A percentile compares a stretch with the other conserved stretches of the same genome.
These are phyloP conservation scores for Candida ortonii DNA, from an alignment of 805 yeast genomes.

Conservation along the genomic window DNA sequence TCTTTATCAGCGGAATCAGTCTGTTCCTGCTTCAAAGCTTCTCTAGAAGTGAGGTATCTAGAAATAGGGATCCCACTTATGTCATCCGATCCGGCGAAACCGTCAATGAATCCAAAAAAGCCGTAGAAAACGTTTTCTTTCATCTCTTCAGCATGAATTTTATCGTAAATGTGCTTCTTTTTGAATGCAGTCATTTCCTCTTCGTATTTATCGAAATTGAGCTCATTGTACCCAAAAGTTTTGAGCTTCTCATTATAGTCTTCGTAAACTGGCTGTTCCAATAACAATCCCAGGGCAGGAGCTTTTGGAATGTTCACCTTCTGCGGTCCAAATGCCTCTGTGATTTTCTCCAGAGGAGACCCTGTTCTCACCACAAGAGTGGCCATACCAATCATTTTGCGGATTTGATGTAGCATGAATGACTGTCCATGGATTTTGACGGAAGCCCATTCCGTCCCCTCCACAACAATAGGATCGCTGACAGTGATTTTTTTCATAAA, in stretches of 20 bases:
- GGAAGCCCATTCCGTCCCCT: constrained; percentile 94
- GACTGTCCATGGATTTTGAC: constrained; percentile 97
- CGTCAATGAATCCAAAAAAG: constrained; percentile 86
- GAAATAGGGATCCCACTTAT: constrained; percentile 53
- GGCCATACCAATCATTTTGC: constrained; percentile 98
- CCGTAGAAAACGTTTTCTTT: constrained; percentile 86
- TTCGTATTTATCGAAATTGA: constrained; percentile 65
- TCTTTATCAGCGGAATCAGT: constrained; percentile 6
- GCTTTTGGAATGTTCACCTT: constrained; percentile 94
- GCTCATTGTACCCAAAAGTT: constrained; percentile 72
- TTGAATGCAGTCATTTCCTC: constrained; percentile 81
- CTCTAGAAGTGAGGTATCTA: constrained; percentile 54
- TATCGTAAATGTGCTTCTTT: constrained; percentile 83
- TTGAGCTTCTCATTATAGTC: constrained; percentile 71
- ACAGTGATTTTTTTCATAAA: constrained; percentile 78
- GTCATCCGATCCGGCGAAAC: constrained; percentile 56
- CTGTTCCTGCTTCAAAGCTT: constrained; percentile 33
- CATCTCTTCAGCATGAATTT: constrained; percentile 86
- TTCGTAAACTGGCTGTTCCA: constrained; percentile 91
- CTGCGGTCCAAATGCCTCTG: constrained; percentile 69
- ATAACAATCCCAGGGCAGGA: constrained; percentile 87
- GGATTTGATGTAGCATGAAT: constrained; percentile 95
- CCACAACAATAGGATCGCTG: constrained; percentile 85
- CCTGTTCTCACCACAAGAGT: constrained; percentile 82
- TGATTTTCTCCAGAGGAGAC: constrained; percentile 71